phyloP scores from a whole-genome alignment of 176 grass and related monocot genomes.

The Echinochloa phyllopogon region DNA sequence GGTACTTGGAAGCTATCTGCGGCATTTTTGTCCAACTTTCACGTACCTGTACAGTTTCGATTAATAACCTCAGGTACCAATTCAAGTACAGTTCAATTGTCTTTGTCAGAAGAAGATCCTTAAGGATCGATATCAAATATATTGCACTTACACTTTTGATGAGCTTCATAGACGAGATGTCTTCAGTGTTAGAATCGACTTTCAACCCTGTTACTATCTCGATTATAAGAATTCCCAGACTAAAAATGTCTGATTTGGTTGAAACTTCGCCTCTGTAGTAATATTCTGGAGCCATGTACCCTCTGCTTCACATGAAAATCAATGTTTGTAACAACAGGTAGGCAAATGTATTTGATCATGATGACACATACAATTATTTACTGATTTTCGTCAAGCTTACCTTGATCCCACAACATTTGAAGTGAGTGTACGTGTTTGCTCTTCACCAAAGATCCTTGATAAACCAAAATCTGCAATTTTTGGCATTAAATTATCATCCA shows the following conservation, averaged over 20 bases:
- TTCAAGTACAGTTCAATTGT: neutral
- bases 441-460: conserved; percentile 24
- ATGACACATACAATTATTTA: neutral
- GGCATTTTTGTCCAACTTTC: conserved; percentile 24
- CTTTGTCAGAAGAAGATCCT: neutral
- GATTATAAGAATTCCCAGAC: conserved; percentile 14
- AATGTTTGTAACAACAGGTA: neutral
- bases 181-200: conserved; percentile 15
- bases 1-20: conserved; percentile 33
- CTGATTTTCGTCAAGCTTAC: neutral
- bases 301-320: neutral
- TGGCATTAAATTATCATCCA: conserved; percentile 3
- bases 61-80: neutral
- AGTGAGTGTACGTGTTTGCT: conserved; percentile 33
- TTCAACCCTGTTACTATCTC: conserved; percentile 20
- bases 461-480: conserved; percentile 5
- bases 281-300: conserved; percentile 31
- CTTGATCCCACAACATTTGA: conserved; percentile 39
- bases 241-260: conserved; percentile 5
- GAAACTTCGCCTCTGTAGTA: conserved; percentile 16
- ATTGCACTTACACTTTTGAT: conserved; percentile 11
- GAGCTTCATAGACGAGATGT: neutral
- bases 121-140: neutral
- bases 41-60: conserved; percentile 14
- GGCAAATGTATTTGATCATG: neutral